A percentile compares a stretch with the other conserved stretches of the same genome.
phyloP scores from a whole-genome alignment of 2,329 filamentous ascomycete species.

The Colletotrichum echinochloae region DNA sequence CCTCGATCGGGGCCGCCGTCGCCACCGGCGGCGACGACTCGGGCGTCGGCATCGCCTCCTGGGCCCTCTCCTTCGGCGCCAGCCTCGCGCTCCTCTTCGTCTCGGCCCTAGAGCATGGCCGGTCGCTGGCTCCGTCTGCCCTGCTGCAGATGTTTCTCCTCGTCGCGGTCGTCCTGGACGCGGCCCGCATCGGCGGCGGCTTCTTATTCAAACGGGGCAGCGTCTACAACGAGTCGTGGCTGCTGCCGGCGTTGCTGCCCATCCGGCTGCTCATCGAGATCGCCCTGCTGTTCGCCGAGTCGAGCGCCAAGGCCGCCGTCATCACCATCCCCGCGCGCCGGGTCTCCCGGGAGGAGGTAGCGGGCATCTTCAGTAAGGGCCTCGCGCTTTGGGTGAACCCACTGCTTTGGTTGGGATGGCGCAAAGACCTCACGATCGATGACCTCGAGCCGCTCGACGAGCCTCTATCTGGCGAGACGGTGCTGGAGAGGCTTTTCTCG shows the following conservation, averaged over 20 bases:
- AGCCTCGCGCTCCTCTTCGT: constrained; percentile 8
- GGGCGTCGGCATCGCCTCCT: background rate
- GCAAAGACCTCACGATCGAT: constrained; percentile 8
- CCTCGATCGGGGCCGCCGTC: background rate
- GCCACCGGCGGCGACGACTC: background rate
- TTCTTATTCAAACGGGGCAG: background rate
- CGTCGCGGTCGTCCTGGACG: background rate
- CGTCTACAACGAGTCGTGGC: background rate
- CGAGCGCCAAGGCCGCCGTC: background rate
- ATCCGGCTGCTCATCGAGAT: background rate
- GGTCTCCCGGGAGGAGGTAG: constrained; percentile 9
- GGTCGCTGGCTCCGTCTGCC: constrained; percentile 8
- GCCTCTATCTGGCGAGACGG: background rate
- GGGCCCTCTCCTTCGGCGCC: background rate
- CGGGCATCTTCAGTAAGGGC: constrained; percentile 21
- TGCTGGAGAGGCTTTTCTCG: background rate
- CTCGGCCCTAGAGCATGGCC: background rate
- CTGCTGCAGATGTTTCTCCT: constrained; percentile 20
- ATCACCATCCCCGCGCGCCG: constrained; percentile 11
- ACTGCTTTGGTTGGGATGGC: constrained; percentile 8
- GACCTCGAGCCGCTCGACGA: constrained; percentile 29
- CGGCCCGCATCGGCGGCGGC: background rate
- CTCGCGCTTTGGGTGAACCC: constrained; percentile 23
- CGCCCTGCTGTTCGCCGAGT: background rate
- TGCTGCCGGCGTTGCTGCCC: background rate